These are phyloP conservation scores for Suillus subluteus DNA, from an alignment of 768 basidiomycete genomes.

Conservation along the genomic window DNA sequence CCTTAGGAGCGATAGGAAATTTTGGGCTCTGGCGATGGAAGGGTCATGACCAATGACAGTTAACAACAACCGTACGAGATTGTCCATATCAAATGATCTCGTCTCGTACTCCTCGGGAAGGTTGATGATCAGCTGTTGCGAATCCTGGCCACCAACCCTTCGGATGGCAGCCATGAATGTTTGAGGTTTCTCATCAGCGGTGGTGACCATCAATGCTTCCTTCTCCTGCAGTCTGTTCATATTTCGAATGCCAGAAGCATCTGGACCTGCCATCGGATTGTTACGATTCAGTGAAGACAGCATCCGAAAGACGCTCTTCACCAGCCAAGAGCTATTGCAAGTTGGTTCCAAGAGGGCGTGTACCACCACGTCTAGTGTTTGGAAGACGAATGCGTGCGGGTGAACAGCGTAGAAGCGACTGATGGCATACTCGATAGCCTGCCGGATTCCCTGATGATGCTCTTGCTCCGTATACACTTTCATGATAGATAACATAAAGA, in stretches of 20 bases:
- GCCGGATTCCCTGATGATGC: constrained; percentile 56
- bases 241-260: constrained; percentile 70
- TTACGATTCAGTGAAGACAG: constrained; percentile 58
- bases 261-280: constrained; percentile 44
- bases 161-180: constrained; percentile 62
- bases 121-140: constrained; percentile 44
- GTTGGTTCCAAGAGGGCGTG: constrained; percentile 54
- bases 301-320: constrained; percentile 57
- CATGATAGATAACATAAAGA: constrained; percentile 75
- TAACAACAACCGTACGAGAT: constrained; percentile 72
- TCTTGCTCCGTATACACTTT: constrained; percentile 72
- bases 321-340: constrained; percentile 54
- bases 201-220: constrained; percentile 68
- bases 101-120: constrained; percentile 62
- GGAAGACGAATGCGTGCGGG: constrained; percentile 73
- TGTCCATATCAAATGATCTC: constrained; percentile 57
- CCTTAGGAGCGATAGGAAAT: constrained; percentile 67
- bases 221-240: constrained; percentile 66
- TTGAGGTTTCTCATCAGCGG: constrained; percentile 76
- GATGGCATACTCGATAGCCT: constrained; percentile 71
- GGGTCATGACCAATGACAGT: constrained; percentile 82
- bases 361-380: constrained; percentile 65
- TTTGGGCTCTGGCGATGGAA: constrained; percentile 64
- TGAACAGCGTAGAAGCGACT: constrained; percentile 78
- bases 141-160: constrained; percentile 43